Base-by-base conservation (phyloP, 1,139 yeast genomes). In the Yamadazyma triangularis region DNA sequence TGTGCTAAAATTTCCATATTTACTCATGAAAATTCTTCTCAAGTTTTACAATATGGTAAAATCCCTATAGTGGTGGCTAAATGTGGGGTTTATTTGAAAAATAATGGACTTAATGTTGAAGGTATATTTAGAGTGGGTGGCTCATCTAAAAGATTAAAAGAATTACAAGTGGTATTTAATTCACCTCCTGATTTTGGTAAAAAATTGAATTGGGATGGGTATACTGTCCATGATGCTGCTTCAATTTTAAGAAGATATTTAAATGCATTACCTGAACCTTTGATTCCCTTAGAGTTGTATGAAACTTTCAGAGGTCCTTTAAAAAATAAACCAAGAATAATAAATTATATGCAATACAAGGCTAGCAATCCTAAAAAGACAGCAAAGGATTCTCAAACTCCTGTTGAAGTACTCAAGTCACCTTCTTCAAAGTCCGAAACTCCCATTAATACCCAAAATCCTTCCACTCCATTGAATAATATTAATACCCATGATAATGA, bases 191-290 rank as follows among this genome's bases (percentile, higher is more conserved):
- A 77, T 38, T 93, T 80, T 52, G 99, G 98, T 15, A 77, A 87
- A 37, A 84, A 82, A 44, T 70, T 89, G 27, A 76, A 72, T 40
- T 91, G 98, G 98, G 87, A 84, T 33, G 93, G 94, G 1, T 91
- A 79, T 57, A 87, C 88, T 4, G 97, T 91, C n/a, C 98, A 93
- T 58, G 98, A 93, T 56, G 96, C 96, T 1, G 96, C 97, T 2
- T 85, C 94, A 18, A 70, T 91, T 22, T 71, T 91, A 36, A 70
- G 97, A 50, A 68, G 98, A 37, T 91, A 76, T 52, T 70, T 93
- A 40, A 87, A 89, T 52, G 82, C 89, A 26, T 70, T 91, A 35
- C 95, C 96, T 1, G 97, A 91, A 48, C 97, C 98, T 0, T 70
- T 91, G 33, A 79, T 91, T 13, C 96, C 97, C 0, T 62, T 87